Base-by-base conservation (phyloP, 306 rosid genomes). In the Alnus rubra region DNA sequence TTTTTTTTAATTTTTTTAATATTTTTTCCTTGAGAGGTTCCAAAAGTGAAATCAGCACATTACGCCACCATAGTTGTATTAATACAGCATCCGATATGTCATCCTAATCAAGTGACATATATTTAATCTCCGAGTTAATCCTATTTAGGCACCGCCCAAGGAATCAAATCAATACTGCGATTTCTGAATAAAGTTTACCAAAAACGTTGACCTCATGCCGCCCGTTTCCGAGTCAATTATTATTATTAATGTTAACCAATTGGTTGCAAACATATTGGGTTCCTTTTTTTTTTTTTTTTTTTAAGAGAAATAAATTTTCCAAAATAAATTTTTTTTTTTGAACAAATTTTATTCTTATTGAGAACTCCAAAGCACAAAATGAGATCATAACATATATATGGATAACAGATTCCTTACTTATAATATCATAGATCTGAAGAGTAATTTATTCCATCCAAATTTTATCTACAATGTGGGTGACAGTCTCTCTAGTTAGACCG, bases 101-200 rank as follows among this genome's bases (percentile, higher is more conserved):
- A 49, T 65, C 69, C 50, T 68, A 18, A 75, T 47, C 55, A 45
- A 48, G 7, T 74, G 49, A 67, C 69, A 82, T 64, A 14, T 49
- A 14, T 23, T 5, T 10, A 1, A 44, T 64, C 2, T 3, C 33
- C 71, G 72, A 19, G 68, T 77, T 28, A 71, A 71, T 65, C 47
- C 69, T 19, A 23, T 54, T 60, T n/a, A 54, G 37, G 42, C 30
- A 30, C 73, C 30, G 48, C 73, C 71, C 62, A 13, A 14, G 33
- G 23, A 64, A 64, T 35, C 70, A 86, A 83, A 74, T 74, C 53
- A 68, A 63, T 82, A 58, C 59, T 45, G 10, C 88, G 79, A 85
- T 74, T 83, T 84, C 82, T 79, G 9, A 31, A 69, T 74, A 47
- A 73, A 80, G 55, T 67, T 70, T 49, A 76, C 64, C 76, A 74